These are phyloP conservation scores for Sordariomycetes sp. DNA, from an alignment of 2,329 filamentous ascomycete genomes.

Conservation along the genomic window DNA sequence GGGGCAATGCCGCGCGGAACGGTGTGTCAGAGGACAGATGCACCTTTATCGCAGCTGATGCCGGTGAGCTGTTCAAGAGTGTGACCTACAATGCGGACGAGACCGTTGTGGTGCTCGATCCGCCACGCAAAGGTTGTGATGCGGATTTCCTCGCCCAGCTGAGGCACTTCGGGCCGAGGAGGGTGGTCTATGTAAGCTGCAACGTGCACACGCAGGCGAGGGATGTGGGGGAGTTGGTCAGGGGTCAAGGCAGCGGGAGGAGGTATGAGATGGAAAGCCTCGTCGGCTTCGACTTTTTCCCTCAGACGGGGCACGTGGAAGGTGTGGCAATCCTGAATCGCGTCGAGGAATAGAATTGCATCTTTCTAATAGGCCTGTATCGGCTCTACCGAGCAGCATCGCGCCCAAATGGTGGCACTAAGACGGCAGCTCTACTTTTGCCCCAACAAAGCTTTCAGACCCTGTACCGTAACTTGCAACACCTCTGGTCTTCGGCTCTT, in stretches of 20 bases:
- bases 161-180: constrained; percentile 63
- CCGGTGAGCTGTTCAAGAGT: constrained; percentile 68
- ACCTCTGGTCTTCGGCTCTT: constrained; percentile 61
- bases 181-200: constrained; percentile 91
- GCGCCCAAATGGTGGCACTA: no score
- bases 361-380: no score
- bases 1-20: constrained; percentile 71
- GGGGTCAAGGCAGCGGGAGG: constrained; percentile 43
- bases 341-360: constrained; percentile 25
- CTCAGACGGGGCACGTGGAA: constrained; percentile 68
- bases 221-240: constrained; percentile 81
- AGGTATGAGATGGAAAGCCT: constrained; percentile 84
- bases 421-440: constrained; percentile 16
- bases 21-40: constrained; percentile 58
- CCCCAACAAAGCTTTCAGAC: constrained; percentile 58
- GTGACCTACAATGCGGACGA: constrained; percentile 67
- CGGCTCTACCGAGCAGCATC: no score
- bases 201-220: constrained; percentile 97
- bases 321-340: constrained; percentile 57
- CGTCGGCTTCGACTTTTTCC: constrained; percentile 94
- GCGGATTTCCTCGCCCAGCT: constrained; percentile 75
- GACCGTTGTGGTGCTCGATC: constrained; percentile 91
- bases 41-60: constrained; percentile 83
- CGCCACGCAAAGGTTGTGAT: constrained; percentile 93
- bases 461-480: constrained; percentile 61